phyloP scores from a whole-genome alignment of 805 yeast species.

The Wickerhamomyces tratensis region DNA sequence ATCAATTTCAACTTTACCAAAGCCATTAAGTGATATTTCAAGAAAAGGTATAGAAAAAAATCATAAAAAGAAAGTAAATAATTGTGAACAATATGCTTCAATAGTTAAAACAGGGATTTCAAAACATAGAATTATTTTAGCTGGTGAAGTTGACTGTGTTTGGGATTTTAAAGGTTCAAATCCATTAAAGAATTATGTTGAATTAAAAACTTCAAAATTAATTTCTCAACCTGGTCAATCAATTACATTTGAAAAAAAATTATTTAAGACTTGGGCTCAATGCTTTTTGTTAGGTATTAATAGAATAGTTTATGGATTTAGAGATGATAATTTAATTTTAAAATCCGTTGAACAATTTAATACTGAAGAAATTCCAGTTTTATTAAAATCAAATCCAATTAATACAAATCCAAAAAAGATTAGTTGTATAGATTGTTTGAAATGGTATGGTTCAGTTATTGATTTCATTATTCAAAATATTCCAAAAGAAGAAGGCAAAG shows the following conservation, averaged over 20 bases:
- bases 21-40: slow-evolving; percentile 64
- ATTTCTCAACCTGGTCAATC: slow-evolving; percentile 50
- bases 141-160: slow-evolving; percentile 90
- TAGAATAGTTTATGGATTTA: slow-evolving; percentile 75
- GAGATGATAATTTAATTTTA: slow-evolving; percentile 63
- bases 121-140: slow-evolving; percentile 52
- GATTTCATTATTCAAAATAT: slow-evolving; percentile 62
- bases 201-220: slow-evolving; percentile 63
- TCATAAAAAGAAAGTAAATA: slow-evolving; percentile 47
- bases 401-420: slow-evolving; percentile 33
- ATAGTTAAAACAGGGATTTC: slow-evolving; percentile 87
- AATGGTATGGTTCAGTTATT: slow-evolving; percentile 77
- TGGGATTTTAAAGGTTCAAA: slow-evolving; percentile 52
- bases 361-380: slow-evolving; percentile 70
- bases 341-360: slow-evolving; percentile 63
- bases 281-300: slow-evolving; percentile 82
- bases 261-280: slow-evolving; percentile 86
- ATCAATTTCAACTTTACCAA: slow-evolving; percentile 58
- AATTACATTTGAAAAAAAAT: slow-evolving; percentile 60
- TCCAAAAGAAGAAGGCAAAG: slow-evolving; percentile 42
- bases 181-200: slow-evolving; percentile 63
- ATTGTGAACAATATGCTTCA: slow-evolving; percentile 67
- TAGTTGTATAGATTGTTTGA: slow-evolving; percentile 69
- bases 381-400: slow-evolving; percentile 44
- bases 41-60: slow-evolving; percentile 64